Conservation (phyloP, 73 alveolate species). For the Symbiodinium pilosum region DNA sequence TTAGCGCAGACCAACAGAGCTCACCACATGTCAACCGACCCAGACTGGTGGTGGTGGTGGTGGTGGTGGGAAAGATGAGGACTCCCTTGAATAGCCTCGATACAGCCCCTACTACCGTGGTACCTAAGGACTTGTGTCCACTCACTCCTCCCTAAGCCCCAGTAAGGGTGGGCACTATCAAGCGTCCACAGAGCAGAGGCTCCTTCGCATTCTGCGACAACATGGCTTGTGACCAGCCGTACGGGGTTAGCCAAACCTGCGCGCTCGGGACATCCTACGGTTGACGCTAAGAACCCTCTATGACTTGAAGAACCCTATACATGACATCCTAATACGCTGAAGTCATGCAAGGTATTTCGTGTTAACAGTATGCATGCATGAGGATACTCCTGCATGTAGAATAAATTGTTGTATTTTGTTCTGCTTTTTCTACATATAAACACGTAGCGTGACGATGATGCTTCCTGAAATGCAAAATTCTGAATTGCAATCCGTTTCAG, state of each 20-base stretch:
- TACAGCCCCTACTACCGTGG: neutral
- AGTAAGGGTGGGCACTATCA: neutral
- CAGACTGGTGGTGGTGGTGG: too few species aligned
- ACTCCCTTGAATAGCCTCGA: neutral
- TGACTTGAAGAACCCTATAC: neutral
- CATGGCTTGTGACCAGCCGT: constrained; percentile 82
- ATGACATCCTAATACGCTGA: neutral
- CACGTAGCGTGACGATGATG: too few species aligned
- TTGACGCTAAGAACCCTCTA: neutral
- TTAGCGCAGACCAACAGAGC: too few species aligned
- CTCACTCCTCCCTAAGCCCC: neutral
- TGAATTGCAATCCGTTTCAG: too few species aligned
- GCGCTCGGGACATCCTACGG: too few species aligned
- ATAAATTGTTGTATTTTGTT: too few species aligned
- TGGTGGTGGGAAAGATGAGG: too few species aligned
- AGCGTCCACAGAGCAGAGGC: neutral
- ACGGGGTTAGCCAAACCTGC: constrained; percentile 78
- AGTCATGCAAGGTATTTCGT: neutral
- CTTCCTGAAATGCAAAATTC: too few species aligned
- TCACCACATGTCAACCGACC: too few species aligned
- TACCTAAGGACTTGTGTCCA: neutral
- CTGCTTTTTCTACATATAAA: too few species aligned
- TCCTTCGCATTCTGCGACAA: constrained; percentile 69
- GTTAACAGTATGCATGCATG: too few species aligned
- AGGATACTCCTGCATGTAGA: too few species aligned